Evolutionary conservation across 305 asterid genomes (phyloP), one percentile per base, ranked within the genome.

Genomic region (Striga hermonthica): DNA sequence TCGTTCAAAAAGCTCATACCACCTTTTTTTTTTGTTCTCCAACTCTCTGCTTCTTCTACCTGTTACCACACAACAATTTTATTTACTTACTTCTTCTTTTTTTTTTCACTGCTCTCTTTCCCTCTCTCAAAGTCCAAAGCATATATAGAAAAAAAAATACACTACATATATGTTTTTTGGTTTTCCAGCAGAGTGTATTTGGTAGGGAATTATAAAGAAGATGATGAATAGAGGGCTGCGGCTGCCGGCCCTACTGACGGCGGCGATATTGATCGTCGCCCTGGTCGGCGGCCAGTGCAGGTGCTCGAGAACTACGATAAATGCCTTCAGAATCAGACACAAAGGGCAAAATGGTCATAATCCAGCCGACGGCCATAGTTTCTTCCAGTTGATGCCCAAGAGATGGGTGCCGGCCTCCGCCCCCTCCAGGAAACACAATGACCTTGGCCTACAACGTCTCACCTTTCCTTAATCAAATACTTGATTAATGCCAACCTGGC

Each of bases 391-490:
- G 66, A 55, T 79, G 74, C 84, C 86, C 12, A 83, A 79, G 37
- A 73, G 89, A 62, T 45, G 67, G 44, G 72, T 83, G 53, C 89
- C 89, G 3, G 79, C 76, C 39, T 83, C 89, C 0, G 83, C 83
- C 48, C 89, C 89, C 1, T 83, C 89, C 1, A 77, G 84, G 65
- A 83, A 77, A 41, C 89, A 83, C 71, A 79, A 83, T 14, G 77
- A 76, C 37, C 77, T 83, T 40, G 89, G 86, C 58, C 74, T 83
- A 0, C 82, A 77, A 59, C 75, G 54, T 12, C 54, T 47, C 14
- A 47, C 54, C 16, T 12, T 47, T 16, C 54, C 54, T 7, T 47
- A 16, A 47, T n/a, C n/a, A 11, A 43, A 12, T 43, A 43, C 9
- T 43, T 0, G 10, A 7, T 41, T 7, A 41, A 41, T 41, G n/a